Evolutionary conservation across 176 grass and related monocot species (phyloP).

Genomic region (Cenchrus fungigraminus): DNA sequence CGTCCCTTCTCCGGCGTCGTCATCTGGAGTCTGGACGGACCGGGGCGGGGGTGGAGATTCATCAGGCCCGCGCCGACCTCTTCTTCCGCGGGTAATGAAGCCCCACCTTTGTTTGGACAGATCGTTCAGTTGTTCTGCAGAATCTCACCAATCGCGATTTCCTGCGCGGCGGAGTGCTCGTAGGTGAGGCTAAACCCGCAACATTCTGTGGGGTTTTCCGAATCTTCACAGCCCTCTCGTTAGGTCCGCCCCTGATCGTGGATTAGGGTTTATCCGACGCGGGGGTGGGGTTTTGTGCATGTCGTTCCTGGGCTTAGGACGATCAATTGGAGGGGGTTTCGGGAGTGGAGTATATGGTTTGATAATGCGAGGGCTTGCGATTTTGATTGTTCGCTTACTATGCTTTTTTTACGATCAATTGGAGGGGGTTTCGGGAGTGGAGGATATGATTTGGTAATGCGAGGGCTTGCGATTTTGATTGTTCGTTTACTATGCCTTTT

Average conservation of each 20-base stretch:
- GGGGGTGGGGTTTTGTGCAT: neutral
- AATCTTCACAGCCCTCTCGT: neutral
- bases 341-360: constrained; percentile 1
- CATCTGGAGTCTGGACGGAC: neutral
- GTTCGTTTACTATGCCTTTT: neutral
- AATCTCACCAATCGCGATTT: neutral
- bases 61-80: neutral
- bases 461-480: constrained; percentile 8
- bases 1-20: neutral
- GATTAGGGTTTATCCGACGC: constrained; percentile 33
- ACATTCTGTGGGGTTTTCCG: neutral
- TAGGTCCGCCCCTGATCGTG: neutral
- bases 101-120: neutral
- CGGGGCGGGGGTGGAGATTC: neutral
- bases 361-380: neutral
- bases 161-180: neutral
- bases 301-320: neutral
- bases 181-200: neutral
- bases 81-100: neutral
- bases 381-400: neutral
- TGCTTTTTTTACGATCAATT: too few species aligned
- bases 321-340: neutral
- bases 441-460: neutral
- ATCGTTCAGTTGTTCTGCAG: neutral
- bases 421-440: neutral